These are phyloP conservation scores for Sonneratia alba DNA, from an alignment of 345 rosid species.

Conservation along the genomic window DNA sequence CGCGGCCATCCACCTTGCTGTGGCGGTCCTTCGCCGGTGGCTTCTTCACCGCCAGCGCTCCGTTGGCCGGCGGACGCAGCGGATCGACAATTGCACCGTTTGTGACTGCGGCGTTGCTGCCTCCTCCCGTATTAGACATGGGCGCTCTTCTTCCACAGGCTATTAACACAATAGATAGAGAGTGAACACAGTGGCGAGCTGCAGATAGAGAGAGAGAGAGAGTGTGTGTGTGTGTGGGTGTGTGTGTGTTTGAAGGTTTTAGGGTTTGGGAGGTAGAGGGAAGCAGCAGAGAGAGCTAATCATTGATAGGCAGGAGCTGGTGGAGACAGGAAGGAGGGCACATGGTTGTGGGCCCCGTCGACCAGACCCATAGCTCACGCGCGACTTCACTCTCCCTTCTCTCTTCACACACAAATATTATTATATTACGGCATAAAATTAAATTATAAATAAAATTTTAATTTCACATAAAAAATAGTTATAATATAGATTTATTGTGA, in stretches of 20 bases:
- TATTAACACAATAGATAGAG: neutral
- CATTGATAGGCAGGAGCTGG: slow-evolving; percentile 98
- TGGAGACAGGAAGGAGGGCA: slow-evolving; percentile 98
- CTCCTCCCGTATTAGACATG: slow-evolving; percentile 54
- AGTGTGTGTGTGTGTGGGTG: no score
- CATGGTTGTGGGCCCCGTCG: slow-evolving; percentile 97
- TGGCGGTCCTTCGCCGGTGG: slow-evolving; percentile 96
- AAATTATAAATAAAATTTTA: no score
- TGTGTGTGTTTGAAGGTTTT: no score
- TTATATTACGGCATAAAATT: no score
- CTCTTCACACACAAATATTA: no score
- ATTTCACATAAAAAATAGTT: no score
- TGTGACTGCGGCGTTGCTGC: slow-evolving; percentile 18
- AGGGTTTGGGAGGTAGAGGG: slow-evolving; percentile 11
- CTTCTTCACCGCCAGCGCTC: slow-evolving; percentile 54
- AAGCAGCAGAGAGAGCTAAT: slow-evolving; percentile 43
- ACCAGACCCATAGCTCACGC: no score
- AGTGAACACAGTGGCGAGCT: neutral
- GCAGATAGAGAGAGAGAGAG: neutral
- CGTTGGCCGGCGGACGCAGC: slow-evolving; percentile 39
- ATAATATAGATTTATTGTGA: no score
- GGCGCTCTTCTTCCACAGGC: neutral
- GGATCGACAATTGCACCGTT: slow-evolving; percentile 47
- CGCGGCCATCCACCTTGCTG: slow-evolving; percentile 96
- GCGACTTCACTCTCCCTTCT: no score